Evolutionary conservation across 108 stramenopile genomes (phyloP), one percentile per base, ranked within the genome.

Genomic region (Skeletonema menzelii): DNA sequence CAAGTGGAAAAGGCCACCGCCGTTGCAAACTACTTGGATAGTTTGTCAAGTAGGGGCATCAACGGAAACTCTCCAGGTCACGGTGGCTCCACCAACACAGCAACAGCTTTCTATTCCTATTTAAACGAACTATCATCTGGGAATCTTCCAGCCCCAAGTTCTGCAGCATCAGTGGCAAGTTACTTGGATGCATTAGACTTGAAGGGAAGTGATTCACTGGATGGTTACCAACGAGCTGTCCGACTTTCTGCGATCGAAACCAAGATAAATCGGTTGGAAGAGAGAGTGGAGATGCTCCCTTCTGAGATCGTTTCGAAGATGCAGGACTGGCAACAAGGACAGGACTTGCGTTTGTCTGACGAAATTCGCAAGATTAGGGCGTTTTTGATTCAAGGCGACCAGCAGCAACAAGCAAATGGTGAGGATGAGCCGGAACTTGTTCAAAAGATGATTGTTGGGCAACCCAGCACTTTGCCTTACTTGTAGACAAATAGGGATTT

Each of bases 41-140:
- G 64, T 37, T 58, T 77, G 35, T 77, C 76, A 31, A 35, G 38
- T 14, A 28, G 44, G 6, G 56, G 38, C 17, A 20, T 4, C 12
- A 22, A 14, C 26, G 49, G n/a, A 40, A 17, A 58, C 5, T 27
- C 22, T n/a, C 30, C 19, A 53, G 49, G 15, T 22, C 19, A 53
- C 2, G 49, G 32, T 20, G 27, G 20, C 31, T 19, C 46, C 20
- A 34, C 42, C n/a, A 49, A 62, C 19, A 69, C 62, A 26, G 60
- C 64, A 38, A 64, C 20, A 22, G 77, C 77, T 14, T 77, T 77
- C 56, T 70, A 69, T 34, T 77, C 70, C 27, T 77, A 77, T 37
- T 46, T 77, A 14, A 56, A 77, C 27, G 70, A 65, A 66, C 20
- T 77, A 12, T 71, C 70, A 10, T 59, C 34, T 38, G 77, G 77